Evolutionary conservation across 352 stramenopile genomes (phyloP).

Genomic region (Phytophthora sp.): DNA sequence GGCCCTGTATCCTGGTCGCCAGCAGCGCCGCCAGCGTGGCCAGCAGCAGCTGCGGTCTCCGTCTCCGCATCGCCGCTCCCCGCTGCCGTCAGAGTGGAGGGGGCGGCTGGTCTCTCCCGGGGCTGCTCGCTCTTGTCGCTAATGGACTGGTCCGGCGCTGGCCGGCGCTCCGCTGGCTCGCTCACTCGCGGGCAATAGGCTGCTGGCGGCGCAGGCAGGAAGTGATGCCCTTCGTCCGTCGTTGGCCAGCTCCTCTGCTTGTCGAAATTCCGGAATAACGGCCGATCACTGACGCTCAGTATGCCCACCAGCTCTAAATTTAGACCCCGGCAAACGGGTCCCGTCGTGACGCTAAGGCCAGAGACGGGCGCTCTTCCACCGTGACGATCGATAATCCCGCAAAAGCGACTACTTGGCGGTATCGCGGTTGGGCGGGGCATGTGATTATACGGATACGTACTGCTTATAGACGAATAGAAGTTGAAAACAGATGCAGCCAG

Average conservation of each 20-base stretch:
- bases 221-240: conserved; percentile 36
- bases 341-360: conserved; percentile 12
- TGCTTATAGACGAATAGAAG: neutral
- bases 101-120: neutral
- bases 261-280: conserved; percentile 34
- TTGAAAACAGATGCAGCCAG: neutral
- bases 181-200: conserved; percentile 12
- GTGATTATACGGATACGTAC: no score
- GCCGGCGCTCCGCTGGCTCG: conserved; percentile 7
- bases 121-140: no score
- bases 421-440: no score
- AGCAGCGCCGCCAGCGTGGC: conserved; percentile 8
- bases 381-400: neutral
- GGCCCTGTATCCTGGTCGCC: conserved; percentile 19
- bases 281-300: conserved; percentile 32
- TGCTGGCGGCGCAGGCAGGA: conserved; percentile 17
- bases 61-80: conserved; percentile 35
- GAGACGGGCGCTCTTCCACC: neutral
- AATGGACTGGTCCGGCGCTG: conserved; percentile 18
- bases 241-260: conserved; percentile 25
- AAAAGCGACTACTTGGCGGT: no score
- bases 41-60: conserved; percentile 36
- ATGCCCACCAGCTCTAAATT: conserved; percentile 24
- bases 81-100: neutral
- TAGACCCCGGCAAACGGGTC: conserved; percentile 14